Evolutionary conservation across 2,329 filamentous ascomycete genomes (phyloP), one percentile per base, ranked within the genome.

Genomic region (Exophiala phaeomuriformis): DNA sequence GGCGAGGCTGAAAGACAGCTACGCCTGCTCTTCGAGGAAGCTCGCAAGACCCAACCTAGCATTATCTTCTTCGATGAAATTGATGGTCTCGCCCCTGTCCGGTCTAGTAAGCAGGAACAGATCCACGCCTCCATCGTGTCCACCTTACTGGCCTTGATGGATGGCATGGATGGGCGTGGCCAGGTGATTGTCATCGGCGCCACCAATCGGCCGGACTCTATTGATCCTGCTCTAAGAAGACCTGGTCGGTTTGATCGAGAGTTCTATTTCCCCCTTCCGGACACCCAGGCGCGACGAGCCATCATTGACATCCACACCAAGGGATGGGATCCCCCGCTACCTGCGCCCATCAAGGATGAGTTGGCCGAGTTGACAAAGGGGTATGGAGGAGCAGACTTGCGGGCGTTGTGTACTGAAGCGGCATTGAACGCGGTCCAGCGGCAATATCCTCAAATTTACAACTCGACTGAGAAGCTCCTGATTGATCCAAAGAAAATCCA

Each of bases 61-160:
- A 98, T 98, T 70, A 98, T 98, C 69, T 98, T 98, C 75, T 97
- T 98, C 64, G 93, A 98, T 68, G 93, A 98, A 69, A 98, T 98
- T 62, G 93, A 98, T 72, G 93, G 93, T 51, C 77, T 98, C 60
- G 93, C 93, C 2, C 94, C 93, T 48, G 93, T 97, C 33, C 82
- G 93, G 63, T 97, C 93, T 8, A 96, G 91, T 71, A 97, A 97
- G 69, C 91, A 97, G 72, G 93, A 98, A 68, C 93, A 98, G 71
- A 97, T 97, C 55, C 93, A 98, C 70, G 90, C 93, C 4, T 97
- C 91, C 1, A 98, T 98, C 60, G 91, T 96, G 9, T 94, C 90
- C 1, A 96, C 90, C 1, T 73, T 96, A n/a, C 75, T 96, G 55
- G 90, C 90, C 0, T 72, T 96, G 64, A 96, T 96, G 90, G 90